These are phyloP conservation scores for Synchytrium microbalum DNA, from an alignment of 371 early-diverging fungal species.

Conservation along the genomic window DNA sequence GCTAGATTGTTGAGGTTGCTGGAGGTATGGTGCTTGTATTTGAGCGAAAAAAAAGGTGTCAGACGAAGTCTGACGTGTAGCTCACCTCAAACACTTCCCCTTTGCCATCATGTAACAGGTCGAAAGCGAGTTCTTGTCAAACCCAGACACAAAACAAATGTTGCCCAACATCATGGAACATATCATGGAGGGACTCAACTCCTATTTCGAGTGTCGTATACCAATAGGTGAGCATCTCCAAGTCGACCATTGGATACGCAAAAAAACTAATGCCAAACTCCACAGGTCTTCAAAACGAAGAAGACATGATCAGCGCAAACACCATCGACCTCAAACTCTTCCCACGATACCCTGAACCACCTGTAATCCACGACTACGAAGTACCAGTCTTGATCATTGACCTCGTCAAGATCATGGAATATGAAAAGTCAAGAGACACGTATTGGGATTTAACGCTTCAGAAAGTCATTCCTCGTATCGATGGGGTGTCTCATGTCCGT, in stretches of 20 bases:
- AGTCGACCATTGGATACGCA: constrained; percentile 1
- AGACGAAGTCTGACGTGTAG: neutral
- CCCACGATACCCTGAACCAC: constrained; percentile 68
- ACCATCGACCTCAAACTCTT: constrained; percentile 75
- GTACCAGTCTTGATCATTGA: constrained; percentile 74
- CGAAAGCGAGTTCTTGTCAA: constrained; percentile 65
- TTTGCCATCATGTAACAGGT: constrained; percentile 31
- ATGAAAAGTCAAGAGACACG: constrained; percentile 34
- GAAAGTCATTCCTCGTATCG: constrained; percentile 53
- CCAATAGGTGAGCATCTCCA: constrained; percentile 56
- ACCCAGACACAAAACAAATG: constrained; percentile 33
- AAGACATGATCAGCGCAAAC: constrained; percentile 19
- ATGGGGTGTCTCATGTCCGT: constrained; percentile 70
- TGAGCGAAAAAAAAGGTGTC: neutral
- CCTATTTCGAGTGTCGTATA: constrained; percentile 79
- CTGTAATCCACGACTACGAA: constrained; percentile 66
- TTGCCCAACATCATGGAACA: constrained; percentile 78
- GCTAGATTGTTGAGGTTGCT: constrained; percentile 63
- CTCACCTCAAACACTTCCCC: neutral
- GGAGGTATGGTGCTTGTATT: constrained; percentile 42
- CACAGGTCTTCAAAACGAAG: neutral
- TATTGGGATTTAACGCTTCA: constrained; percentile 82
- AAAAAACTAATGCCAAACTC: neutral
- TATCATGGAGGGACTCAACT: constrained; percentile 74
- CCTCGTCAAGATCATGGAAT: constrained; percentile 60